Percentiles rank a stretch among this genome's conserved stretches.
phyloP scores from a whole-genome alignment of 2,329 filamentous ascomycete species.

The Fusarium xyrophilum region DNA sequence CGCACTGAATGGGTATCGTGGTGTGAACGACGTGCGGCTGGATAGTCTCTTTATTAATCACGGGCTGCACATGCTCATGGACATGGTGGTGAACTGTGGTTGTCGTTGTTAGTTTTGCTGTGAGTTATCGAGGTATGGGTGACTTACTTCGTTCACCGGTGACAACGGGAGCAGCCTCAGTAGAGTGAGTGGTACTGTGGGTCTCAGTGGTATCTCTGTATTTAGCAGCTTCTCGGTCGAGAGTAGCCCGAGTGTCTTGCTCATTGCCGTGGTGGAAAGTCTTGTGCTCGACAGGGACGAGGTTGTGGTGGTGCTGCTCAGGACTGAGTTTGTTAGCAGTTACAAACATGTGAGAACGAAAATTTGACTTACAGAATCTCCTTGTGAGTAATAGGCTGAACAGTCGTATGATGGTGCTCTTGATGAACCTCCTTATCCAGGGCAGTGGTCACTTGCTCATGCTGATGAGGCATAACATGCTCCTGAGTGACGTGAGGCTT shows the following conservation, averaged over 20 bases:
- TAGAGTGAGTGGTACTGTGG: constrained; percentile 41
- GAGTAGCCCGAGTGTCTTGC: constrained; percentile 52
- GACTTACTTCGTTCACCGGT: constrained; percentile 40
- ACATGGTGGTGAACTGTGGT: constrained; percentile 52
- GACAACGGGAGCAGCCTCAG: constrained; percentile 38
- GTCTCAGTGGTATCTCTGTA: constrained; percentile 42
- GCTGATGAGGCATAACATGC: constrained; percentile 63
- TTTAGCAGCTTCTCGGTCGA: constrained; percentile 58
- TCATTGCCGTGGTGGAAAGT: constrained; percentile 67
- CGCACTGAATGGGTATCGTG: constrained; percentile 68
- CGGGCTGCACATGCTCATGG: constrained; percentile 73
- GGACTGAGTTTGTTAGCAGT: constrained; percentile 46
- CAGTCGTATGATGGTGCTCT: constrained; percentile 73
- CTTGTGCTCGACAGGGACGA: constrained; percentile 65
- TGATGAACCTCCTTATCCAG: constrained; percentile 74
- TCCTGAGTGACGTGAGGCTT: constrained; percentile 67
- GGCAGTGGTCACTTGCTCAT: constrained; percentile 68
- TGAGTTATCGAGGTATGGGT: neutral
- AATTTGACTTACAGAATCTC: constrained; percentile 52
- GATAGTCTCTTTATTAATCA: constrained; percentile 73
- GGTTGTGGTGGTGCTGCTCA: constrained; percentile 68
- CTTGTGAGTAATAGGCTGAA: constrained; percentile 64
- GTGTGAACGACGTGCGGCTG: constrained; percentile 74
- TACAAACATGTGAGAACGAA: accelerated
- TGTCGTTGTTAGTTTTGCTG: neutral